Evolutionary conservation across 805 yeast species (phyloP).

Genomic region (Metschnikowia similis): DNA sequence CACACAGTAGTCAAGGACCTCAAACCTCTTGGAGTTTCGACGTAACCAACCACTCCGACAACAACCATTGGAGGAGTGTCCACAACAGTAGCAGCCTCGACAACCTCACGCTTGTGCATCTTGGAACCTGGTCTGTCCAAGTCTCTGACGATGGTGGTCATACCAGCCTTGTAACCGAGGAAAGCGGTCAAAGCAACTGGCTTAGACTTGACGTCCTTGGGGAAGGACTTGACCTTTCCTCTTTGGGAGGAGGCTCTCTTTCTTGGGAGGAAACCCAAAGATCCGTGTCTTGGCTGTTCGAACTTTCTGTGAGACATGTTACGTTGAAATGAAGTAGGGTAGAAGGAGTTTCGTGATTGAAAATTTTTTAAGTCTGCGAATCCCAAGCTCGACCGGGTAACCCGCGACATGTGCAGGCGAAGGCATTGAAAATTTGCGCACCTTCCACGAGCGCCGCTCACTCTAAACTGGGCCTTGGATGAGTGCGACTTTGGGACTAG

Average conservation of each 20-base stretch:
- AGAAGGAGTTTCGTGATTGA: constrained; percentile 4
- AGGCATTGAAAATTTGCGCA: not conserved
- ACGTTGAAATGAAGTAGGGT: constrained; percentile 23
- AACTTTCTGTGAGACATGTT: constrained; percentile 99
- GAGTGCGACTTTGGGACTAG: too few relatives aligned
- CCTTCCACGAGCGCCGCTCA: too few relatives aligned
- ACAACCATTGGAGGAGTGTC: constrained; percentile 99
- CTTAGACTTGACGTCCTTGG: constrained; percentile 96
- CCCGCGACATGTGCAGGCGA: constrained; percentile 1
- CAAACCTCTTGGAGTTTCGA: constrained; percentile 99
- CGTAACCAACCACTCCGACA: constrained; percentile 99
- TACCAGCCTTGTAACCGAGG: constrained; percentile 99
- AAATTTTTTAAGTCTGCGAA: constrained; percentile 7
- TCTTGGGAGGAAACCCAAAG: constrained; percentile 99
- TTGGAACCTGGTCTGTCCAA: constrained; percentile 99
- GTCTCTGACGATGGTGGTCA: constrained; percentile 99
- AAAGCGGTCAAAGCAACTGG: constrained; percentile 98
- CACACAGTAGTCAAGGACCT: constrained; percentile 99
- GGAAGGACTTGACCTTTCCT: constrained; percentile 99
- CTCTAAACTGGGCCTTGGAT: too few relatives aligned
- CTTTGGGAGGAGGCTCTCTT: constrained; percentile 98
- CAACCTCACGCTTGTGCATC: constrained; percentile 99
- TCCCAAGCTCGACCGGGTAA: constrained; percentile 5
- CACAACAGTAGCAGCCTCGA: constrained; percentile 98
- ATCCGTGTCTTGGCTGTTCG: constrained; percentile 99